Conservation (phyloP, 768 basidiomycete genomes). For the Rhodotorula toruloides region DNA sequence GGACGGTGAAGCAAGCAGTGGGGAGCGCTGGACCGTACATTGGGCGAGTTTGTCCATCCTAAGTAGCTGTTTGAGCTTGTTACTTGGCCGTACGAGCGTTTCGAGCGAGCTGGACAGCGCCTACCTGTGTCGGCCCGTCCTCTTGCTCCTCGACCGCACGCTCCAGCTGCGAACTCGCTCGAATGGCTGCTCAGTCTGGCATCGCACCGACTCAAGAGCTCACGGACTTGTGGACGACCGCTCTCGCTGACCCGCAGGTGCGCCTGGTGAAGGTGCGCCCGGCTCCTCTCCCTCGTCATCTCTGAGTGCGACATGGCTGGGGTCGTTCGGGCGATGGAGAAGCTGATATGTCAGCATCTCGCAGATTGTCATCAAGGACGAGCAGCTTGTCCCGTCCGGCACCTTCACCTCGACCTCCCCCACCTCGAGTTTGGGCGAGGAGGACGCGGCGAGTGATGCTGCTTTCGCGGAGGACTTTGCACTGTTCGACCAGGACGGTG, state of each 20-base stretch:
- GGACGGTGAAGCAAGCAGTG: not conserved
- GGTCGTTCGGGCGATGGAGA: not conserved
- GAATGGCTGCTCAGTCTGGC: constrained; percentile 25
- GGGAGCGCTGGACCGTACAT: too few species aligned
- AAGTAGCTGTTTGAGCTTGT: too few species aligned
- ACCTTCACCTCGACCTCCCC: not conserved
- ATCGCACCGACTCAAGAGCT: constrained; percentile 11
- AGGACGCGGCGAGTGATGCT: not conserved
- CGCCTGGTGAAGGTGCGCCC: constrained; percentile 22
- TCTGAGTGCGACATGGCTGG: not conserved
- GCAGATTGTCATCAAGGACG: constrained; percentile 8
- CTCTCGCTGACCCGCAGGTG: not conserved
- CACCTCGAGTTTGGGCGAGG: not conserved
- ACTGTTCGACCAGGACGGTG: constrained; percentile 52
- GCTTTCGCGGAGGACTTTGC: constrained; percentile 59
- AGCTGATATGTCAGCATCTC: too few species aligned
- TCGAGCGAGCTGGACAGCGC: too few species aligned
- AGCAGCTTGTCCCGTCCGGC: constrained; percentile 10
- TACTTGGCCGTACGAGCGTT: too few species aligned
- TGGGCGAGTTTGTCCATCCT: constrained; percentile 4
- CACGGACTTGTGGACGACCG: not conserved
- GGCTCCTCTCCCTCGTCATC: not conserved
- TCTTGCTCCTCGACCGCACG: not conserved
- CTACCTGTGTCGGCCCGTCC: too few species aligned
- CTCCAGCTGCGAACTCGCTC: too few species aligned